Conservation (phyloP, 2,329 filamentous ascomycete genomes). For the Aschersonia sp. region DNA sequence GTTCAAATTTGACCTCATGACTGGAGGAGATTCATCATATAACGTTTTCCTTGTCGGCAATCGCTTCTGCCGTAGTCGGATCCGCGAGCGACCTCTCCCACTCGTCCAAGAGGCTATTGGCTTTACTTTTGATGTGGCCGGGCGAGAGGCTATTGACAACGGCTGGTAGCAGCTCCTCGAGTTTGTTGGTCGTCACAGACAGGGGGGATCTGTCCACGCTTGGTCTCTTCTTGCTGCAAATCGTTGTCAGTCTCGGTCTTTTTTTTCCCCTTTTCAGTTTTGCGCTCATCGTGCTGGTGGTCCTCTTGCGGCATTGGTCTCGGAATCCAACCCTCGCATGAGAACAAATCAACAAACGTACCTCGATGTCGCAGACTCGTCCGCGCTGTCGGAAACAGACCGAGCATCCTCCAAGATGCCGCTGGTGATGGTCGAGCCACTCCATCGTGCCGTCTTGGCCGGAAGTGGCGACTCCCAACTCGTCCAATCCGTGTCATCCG, state of each 20-base stretch:
- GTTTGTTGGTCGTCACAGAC: constrained; percentile 18
- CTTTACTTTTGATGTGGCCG: constrained; percentile 65
- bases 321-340: too few relatives aligned
- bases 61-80: constrained; percentile 7
- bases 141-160: constrained; percentile 59
- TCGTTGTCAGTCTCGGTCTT: neutral
- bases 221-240: constrained; percentile 17
- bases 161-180: constrained; percentile 50
- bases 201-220: constrained; percentile 16
- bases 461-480: constrained; percentile 47
- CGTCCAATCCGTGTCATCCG: constrained; percentile 49
- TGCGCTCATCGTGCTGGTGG: neutral
- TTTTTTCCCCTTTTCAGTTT: neutral
- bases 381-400: constrained; percentile 30
- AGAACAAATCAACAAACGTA: constrained; percentile 21
- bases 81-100: constrained; percentile 55
- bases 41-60: constrained; percentile 18
- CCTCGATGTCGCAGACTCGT: constrained; percentile 31
- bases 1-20: too few relatives aligned
- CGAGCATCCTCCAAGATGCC: constrained; percentile 26
- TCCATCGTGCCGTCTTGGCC: constrained; percentile 46
- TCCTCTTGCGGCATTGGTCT: too few relatives aligned
- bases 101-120: constrained; percentile 77
- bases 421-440: constrained; percentile 40
- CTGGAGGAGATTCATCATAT: too few relatives aligned